Base-by-base conservation (phyloP, 331 rosid genomes). In the Spiraea crenata region DNA sequence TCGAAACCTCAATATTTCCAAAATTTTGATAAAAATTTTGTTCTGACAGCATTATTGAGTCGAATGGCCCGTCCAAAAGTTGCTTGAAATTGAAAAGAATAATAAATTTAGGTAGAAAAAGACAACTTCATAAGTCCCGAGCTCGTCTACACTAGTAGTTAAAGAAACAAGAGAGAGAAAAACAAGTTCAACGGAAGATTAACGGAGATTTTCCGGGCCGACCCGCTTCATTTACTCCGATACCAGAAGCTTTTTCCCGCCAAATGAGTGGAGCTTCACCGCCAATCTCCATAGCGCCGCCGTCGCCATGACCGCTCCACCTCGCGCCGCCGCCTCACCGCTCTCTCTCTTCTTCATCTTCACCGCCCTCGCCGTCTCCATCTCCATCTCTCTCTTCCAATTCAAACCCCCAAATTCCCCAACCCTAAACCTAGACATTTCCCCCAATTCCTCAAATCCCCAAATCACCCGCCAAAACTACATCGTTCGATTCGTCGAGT, bases 401-500 rank as follows among this genome's bases (percentile, higher is more conserved):
- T 65, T 72, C 68, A 42, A 41, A 5, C 71, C 82, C 44, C 83
- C 69, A 10, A 54, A 19, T 57, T 42, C 62, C 64, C 72, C 6
- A 41, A 80, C 81, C 63, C 89, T 82, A 80, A 76, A 74, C 83
- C 88, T 72, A 76, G 69, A 87, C 79, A 81, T 51, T 79, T 52
- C 85, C 77, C 83, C 73, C 57, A 82, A 82, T 77, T 65, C 85
- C 57, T 72, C 89, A 3, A 44, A 13, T 45, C 3, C 70, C 58
- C 74, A 4, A 20, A 41, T 20, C 64, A 20, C 38, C 48, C 76
- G 76, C 40, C 76, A 63, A 35, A 85, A 85, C 80, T 86, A 89
- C 89, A 82, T 93, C 77, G 89, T 91, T 5, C 87, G 96, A 35
- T 93, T 93, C 72, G 44, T 72, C 16, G 74, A 84, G 40, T 93